phyloP scores from a whole-genome alignment of 163 green algal species.

The Smithsoniella earleae region DNA sequence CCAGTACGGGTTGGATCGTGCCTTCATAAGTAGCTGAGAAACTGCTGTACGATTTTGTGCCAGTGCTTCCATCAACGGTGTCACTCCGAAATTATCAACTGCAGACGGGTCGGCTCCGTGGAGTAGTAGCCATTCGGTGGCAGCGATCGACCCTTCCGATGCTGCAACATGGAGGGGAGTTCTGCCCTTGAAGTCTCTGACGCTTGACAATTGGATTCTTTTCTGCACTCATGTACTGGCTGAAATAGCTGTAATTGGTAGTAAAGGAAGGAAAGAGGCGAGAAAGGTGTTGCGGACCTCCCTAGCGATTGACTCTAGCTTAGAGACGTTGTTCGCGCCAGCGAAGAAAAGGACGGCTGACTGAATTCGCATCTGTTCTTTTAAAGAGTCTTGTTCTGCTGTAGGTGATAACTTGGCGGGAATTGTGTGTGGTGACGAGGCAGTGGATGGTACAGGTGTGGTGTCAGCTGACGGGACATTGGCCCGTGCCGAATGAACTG shows the following conservation, averaged over 20 bases:
- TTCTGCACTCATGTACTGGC: neutral
- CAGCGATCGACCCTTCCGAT: neutral
- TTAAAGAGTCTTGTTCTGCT: no score
- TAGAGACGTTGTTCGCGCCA: constrained; percentile 16
- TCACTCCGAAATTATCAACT: neutral
- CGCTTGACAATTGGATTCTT: neutral
- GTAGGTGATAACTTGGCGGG: no score
- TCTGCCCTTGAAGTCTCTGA: neutral
- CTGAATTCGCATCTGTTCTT: no score
- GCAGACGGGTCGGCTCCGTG: constrained; percentile 1
- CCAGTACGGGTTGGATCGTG: neutral
- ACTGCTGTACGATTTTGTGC: neutral
- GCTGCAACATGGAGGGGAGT: constrained; percentile 18
- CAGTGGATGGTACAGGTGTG: no score
- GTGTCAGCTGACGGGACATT: no score
- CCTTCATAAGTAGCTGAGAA: neutral
- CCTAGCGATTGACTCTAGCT: constrained; percentile 18
- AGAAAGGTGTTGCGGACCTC: constrained; percentile 1
- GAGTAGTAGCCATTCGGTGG: constrained; percentile 17
- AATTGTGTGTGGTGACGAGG: no score
- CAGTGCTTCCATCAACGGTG: constrained; percentile 22
- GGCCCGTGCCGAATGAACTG: no score
- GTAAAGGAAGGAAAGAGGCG: neutral
- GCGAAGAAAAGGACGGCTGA: constrained; percentile 25
- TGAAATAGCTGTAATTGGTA: neutral